These are phyloP conservation scores for Marchantia paleacea DNA, from an alignment of 225 moss, liverwort and hornwort species.

Conservation along the genomic window DNA sequence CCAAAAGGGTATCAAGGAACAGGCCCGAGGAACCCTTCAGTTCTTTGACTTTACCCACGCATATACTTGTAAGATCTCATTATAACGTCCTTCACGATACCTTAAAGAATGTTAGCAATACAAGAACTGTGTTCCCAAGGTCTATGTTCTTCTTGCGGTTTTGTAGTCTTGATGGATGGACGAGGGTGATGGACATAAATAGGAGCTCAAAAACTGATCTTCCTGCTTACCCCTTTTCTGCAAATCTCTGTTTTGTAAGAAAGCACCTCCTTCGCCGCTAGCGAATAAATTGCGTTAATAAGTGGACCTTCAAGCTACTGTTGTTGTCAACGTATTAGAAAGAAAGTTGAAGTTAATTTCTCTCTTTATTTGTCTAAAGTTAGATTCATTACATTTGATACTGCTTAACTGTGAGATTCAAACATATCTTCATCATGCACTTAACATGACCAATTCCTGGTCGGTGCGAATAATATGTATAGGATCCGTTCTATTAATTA, in stretches of 20 bases:
- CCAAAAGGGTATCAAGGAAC: slow-evolving; percentile 19
- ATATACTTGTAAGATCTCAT: slow-evolving; percentile 24
- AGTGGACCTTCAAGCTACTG: neutral
- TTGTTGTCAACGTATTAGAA: neutral
- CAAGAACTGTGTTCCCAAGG: too few species aligned
- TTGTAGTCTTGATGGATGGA: too few species aligned
- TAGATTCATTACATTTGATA: neutral
- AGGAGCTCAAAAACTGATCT: too few species aligned
- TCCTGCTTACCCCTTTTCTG: neutral
- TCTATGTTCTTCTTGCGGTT: too few species aligned
- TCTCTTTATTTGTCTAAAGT: too few species aligned
- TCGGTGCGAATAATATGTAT: neutral
- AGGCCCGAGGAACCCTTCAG: slow-evolving; percentile 29
- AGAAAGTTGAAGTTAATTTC: neutral
- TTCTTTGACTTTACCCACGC: slow-evolving; percentile 32
- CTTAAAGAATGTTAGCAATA: too few species aligned
- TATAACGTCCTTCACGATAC: too few species aligned
- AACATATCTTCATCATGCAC: neutral
- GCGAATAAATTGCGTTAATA: too few species aligned
- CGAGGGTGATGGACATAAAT: too few species aligned
- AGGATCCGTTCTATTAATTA: neutral
- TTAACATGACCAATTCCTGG: neutral
- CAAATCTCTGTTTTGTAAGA: neutral
- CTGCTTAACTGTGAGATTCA: neutral
- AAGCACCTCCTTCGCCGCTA: neutral